phyloP scores from a whole-genome alignment of 2,329 filamentous ascomycete genomes.

The Claviceps quebecensis region DNA sequence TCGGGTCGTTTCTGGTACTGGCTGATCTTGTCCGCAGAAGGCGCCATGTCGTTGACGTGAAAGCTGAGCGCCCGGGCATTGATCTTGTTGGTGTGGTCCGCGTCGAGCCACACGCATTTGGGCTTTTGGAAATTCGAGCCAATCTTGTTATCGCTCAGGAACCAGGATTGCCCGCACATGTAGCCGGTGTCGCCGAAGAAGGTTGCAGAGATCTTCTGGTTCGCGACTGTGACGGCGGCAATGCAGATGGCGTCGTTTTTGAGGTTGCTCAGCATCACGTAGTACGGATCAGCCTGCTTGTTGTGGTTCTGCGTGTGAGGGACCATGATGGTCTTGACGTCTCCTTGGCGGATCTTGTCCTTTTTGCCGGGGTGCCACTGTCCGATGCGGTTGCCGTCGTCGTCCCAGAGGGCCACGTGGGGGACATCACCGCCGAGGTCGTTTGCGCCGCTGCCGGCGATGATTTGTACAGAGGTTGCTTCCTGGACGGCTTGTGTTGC shows the following conservation, averaged over 20 bases:
- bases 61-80: slow-evolving; percentile 12
- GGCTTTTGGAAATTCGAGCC: slow-evolving; percentile 6
- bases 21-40: slow-evolving; percentile 5
- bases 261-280: slow-evolving; percentile 11
- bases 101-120: slow-evolving; percentile 14
- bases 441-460: neutral
- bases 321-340: slow-evolving; percentile 1
- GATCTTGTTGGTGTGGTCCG: slow-evolving; percentile 9
- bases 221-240: slow-evolving; percentile 9
- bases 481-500: neutral
- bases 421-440: slow-evolving; percentile 6
- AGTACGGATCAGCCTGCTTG: slow-evolving; percentile 5
- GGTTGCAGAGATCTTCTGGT: slow-evolving; percentile 4
- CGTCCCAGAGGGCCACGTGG: slow-evolving; percentile 9
- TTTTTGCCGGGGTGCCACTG: slow-evolving; percentile 4
- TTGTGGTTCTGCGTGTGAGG: slow-evolving; percentile 5
- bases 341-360: slow-evolving; percentile 1
- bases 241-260: slow-evolving; percentile 12
- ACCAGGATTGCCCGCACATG: slow-evolving; percentile 12
- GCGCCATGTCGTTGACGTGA: slow-evolving; percentile 11
- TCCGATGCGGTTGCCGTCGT: slow-evolving; percentile 8
- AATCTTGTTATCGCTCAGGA: slow-evolving; percentile 8
- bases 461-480: neutral
- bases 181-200: slow-evolving; percentile 11
- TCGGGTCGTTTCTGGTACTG: slow-evolving; percentile 7